Percentiles rank a stretch among this genome's conserved stretches.
Evolutionary conservation across 306 rosid genomes (phyloP).

Genomic region (Astragalus glycyphyllos): DNA sequence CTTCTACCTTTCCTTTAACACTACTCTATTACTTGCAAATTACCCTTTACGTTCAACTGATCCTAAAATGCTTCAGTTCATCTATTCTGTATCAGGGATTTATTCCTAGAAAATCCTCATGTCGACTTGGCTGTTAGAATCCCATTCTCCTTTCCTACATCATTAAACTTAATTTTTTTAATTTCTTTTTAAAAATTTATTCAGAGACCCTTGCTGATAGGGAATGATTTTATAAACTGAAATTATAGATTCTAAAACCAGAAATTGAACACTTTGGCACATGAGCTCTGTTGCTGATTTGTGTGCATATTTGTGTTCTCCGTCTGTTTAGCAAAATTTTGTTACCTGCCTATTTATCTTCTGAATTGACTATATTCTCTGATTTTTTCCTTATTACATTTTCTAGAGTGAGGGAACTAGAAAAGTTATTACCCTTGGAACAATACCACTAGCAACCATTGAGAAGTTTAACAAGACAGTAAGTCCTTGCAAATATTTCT

Average conservation of each 20-base stretch:
- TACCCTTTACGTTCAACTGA: background rate
- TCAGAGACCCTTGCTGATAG: background rate
- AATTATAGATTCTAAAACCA: slow-evolving; percentile 21
- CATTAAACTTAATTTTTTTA: background rate
- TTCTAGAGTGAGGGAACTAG: slow-evolving; percentile 87
- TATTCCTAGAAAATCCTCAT: slow-evolving; percentile 15
- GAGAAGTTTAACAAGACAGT: slow-evolving; percentile 89
- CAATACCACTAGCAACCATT: slow-evolving; percentile 84
- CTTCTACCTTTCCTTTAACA: background rate
- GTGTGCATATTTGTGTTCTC: slow-evolving; percentile 13
- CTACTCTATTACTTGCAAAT: slow-evolving; percentile 16
- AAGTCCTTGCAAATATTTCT: slow-evolving; percentile 47
- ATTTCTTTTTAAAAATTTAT: background rate
- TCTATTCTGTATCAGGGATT: background rate
- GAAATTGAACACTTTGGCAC: slow-evolving; percentile 14
- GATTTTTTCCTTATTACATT: slow-evolving; percentile 39
- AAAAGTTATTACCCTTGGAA: slow-evolving; percentile 81
- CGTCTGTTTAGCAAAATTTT: slow-evolving; percentile 12
- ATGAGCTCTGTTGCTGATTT: slow-evolving; percentile 20
- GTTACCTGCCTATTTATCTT: slow-evolving; percentile 27
- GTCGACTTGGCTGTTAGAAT: background rate
- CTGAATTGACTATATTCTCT: slow-evolving; percentile 34
- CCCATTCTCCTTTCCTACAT: slow-evolving; percentile 31
- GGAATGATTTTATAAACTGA: slow-evolving; percentile 15
- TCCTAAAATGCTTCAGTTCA: slow-evolving; percentile 24